Percentiles rank a stretch among this genome's conserved stretches.
phyloP scores from a whole-genome alignment of 2,329 filamentous ascomycete genomes.

The Exophiala alcalophila region DNA sequence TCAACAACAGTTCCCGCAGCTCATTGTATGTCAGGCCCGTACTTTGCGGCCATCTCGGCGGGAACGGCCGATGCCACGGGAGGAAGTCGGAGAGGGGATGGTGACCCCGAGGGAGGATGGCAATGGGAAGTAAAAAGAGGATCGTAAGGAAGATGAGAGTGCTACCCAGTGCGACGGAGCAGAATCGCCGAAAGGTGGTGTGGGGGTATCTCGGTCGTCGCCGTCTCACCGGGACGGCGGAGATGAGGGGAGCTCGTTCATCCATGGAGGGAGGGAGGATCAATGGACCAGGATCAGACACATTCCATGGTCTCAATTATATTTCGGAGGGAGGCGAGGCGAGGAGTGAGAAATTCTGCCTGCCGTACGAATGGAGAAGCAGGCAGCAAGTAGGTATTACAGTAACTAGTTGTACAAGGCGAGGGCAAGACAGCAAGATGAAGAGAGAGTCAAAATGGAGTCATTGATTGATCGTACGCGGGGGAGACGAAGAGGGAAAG shows the following conservation, averaged over 20 bases:
- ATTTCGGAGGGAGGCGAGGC: too few species aligned
- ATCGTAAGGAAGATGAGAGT: conserved; percentile 40
- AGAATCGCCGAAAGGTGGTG: conserved; percentile 41
- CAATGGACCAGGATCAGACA: too few species aligned
- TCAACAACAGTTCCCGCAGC: conserved; percentile 53
- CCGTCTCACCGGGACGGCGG: conserved; percentile 40
- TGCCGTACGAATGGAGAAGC: too few species aligned
- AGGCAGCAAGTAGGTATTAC: too few species aligned
- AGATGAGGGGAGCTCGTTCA: conserved; percentile 41
- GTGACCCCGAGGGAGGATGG: conserved; percentile 35
- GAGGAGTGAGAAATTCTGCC: too few species aligned
- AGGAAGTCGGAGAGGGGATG: conserved; percentile 41
- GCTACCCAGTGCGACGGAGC: conserved; percentile 40
- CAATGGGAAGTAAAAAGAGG: conserved; percentile 43
- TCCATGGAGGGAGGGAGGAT: conserved; percentile 21
- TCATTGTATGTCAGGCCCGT: conserved; percentile 53
- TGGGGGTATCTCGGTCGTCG: conserved; percentile 41
- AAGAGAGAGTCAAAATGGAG: too few species aligned
- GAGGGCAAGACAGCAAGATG: too few species aligned
- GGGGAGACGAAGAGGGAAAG: too few species aligned
- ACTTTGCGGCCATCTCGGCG: conserved; percentile 43
- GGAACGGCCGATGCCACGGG: conserved; percentile 40
- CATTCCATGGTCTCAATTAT: too few species aligned
- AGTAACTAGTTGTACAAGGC: too few species aligned
- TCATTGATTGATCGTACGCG: too few species aligned